Base-by-base conservation (phyloP, 805 yeast genomes). In the Ogataea nonfermentans region DNA sequence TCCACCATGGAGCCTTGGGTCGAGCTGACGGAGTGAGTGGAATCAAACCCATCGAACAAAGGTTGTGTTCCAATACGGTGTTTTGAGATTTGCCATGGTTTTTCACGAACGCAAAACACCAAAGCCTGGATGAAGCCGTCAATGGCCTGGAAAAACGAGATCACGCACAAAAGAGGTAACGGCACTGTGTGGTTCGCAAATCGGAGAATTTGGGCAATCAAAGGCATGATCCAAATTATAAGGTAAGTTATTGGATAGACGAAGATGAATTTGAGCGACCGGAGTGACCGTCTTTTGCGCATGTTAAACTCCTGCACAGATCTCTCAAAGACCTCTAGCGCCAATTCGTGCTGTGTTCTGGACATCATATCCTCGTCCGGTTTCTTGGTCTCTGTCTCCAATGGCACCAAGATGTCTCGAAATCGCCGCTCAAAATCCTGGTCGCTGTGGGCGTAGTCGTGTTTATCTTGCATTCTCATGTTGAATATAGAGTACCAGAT, bases 121-220 rank as follows among this genome's bases (percentile, higher is more conserved):
- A 44, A 8, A 1, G 45, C 41, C 22, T 50, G 56, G n/a, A 50
- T 29, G 10, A 41, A 24, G 6, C 54, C 56, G 32, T 49, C 54
- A 9, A 46, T 38, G 5, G 54, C 53, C 33, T 48, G 51, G 33
- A 40, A 40, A 26, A 46, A 42, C 2, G 44, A 30, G 9, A 41
- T 42, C 15, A 41, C 24, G 7, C 46, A 37, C 3, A 46, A 22
- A n/a, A 49, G 24, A 1, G 35, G 27, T 8, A 37, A 20, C 0
- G 51, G 48, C 10, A 45, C 43, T 9, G 10, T 4, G 5, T 27
- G 27, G 17, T 29, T 17, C 2, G 29, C 23, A 29, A 45, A 50
- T 14, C 53, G 43, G 22, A 37, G 24, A 9, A 41, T 17, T 32
- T 52, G 56, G 5, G 44, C 42, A 3, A 44, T 29, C 11, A 52